These are phyloP conservation scores for Psilocybe subaeruginosa DNA, from an alignment of 768 basidiomycete genomes.

Conservation along the genomic window DNA sequence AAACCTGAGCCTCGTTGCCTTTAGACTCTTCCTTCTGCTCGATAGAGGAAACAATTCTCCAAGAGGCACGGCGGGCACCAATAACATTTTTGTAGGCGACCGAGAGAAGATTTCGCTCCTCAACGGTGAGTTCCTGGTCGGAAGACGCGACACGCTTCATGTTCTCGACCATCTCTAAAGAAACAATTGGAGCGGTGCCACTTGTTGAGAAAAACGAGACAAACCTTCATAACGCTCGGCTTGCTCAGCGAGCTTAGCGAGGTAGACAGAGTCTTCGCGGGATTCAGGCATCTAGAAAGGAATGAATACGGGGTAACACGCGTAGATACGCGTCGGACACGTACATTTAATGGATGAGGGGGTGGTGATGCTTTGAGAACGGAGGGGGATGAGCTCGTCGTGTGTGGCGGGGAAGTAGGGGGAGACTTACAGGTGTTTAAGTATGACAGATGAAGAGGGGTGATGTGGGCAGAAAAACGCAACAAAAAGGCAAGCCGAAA, in stretches of 20 bases:
- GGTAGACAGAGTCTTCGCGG: slow-evolving; percentile 98
- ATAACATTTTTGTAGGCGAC: slow-evolving; percentile 99
- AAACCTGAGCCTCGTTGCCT: slow-evolving; percentile 94
- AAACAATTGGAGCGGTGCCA: slow-evolving; percentile 15
- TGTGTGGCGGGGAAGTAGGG: slow-evolving; percentile 30
- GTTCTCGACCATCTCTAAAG: slow-evolving; percentile 95
- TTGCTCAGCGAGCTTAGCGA: slow-evolving; percentile 99
- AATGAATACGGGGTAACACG: slow-evolving; percentile 43
- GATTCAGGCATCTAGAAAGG: slow-evolving; percentile 71
- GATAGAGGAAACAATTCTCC: slow-evolving; percentile 97
- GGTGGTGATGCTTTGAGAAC: slow-evolving; percentile 11
- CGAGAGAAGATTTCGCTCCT: slow-evolving; percentile 97
- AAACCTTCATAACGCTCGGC: slow-evolving; percentile 98
- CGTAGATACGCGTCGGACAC: slow-evolving; percentile 35
- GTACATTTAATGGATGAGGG: slow-evolving; percentile 43
- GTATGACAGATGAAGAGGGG: slow-evolving; percentile 39
- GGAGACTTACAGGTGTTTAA: slow-evolving; percentile 45
- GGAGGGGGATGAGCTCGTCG: slow-evolving; percentile 41
- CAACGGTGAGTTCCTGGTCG: slow-evolving; percentile 97
- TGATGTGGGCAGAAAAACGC: slow-evolving; percentile 51
- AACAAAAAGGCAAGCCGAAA: slow-evolving; percentile 59
- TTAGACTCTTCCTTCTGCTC: slow-evolving; percentile 99
- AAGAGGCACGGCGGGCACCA: slow-evolving; percentile 96
- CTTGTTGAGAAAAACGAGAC: slow-evolving; percentile 21
- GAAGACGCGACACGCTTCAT: slow-evolving; percentile 99